Evolutionary conservation across 306 rosid genomes (phyloP).

Genomic region (Benincasa hispida): DNA sequence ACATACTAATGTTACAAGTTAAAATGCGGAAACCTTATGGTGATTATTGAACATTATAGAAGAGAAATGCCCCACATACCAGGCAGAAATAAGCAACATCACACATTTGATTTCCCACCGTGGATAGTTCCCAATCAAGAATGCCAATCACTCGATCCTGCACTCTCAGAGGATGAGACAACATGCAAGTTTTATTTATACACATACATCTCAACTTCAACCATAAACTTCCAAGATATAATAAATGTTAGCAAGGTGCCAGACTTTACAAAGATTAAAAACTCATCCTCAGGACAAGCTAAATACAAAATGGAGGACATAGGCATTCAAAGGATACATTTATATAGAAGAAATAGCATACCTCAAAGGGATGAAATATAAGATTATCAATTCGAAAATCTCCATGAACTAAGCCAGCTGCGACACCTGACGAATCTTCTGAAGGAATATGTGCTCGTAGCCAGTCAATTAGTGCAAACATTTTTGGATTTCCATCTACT

Average conservation of each 20-base stretch:
- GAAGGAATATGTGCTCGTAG: conserved; percentile 49
- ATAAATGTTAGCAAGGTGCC: neutral
- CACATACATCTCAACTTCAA: neutral
- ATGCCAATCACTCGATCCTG: conserved; percentile 94
- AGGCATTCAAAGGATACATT: neutral
- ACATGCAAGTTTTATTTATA: neutral
- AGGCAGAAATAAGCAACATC: conserved; percentile 71
- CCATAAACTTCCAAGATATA: neutral
- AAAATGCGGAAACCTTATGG: neutral
- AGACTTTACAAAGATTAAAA: neutral
- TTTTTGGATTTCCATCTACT: conserved; percentile 70
- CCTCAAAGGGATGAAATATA: conserved; percentile 85
- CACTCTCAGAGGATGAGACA: conserved; percentile 14
- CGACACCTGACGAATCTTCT: conserved; percentile 70
- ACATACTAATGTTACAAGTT: neutral
- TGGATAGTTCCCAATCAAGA: conserved; percentile 97
- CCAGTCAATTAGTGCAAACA: conserved; percentile 78
- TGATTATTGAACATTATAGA: neutral
- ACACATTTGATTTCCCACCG: conserved; percentile 95
- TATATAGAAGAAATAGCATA: conserved; percentile 18
- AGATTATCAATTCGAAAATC: conserved; percentile 92
- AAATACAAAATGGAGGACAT: neutral
- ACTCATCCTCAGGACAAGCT: neutral
- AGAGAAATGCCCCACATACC: conserved; percentile 29
- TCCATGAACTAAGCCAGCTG: conserved; percentile 88